Evolutionary conservation across 2,329 filamentous ascomycete species (phyloP).

Genomic region (Periconia sp.): DNA sequence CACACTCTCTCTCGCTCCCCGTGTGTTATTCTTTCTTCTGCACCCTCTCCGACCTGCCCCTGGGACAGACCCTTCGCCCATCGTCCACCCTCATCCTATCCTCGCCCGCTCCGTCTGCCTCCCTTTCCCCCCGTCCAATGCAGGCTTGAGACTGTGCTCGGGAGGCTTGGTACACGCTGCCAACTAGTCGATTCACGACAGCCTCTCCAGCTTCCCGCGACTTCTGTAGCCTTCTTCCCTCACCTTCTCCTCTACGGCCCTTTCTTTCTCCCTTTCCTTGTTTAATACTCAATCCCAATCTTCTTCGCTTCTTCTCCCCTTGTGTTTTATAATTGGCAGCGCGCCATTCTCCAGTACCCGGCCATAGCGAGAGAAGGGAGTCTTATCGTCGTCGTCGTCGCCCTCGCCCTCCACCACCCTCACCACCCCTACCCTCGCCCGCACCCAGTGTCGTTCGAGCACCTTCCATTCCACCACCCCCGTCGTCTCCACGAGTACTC

Average conservation of each 20-base stretch:
- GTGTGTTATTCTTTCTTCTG: slow-evolving; percentile 8
- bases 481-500: slow-evolving; percentile 24
- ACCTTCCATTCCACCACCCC: slow-evolving; percentile 12
- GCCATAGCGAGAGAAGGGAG: slow-evolving; percentile 24
- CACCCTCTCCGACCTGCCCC: too few relatives aligned
- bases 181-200: slow-evolving; percentile 43
- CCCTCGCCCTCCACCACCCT: slow-evolving; percentile 16
- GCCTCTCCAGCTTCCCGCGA: slow-evolving; percentile 41
- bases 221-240: slow-evolving; percentile 41
- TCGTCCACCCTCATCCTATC: background rate
- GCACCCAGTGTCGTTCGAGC: slow-evolving; percentile 8
- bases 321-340: slow-evolving; percentile 21
- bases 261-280: slow-evolving; percentile 11
- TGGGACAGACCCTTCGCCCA: background rate
- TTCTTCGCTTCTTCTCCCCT: slow-evolving; percentile 28
- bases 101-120: slow-evolving; percentile 21
- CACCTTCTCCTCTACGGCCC: slow-evolving; percentile 13
- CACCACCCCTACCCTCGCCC: slow-evolving; percentile 20
- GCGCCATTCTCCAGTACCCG: slow-evolving; percentile 8
- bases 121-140: slow-evolving; percentile 37
- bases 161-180: slow-evolving; percentile 45
- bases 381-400: slow-evolving; percentile 18
- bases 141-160: slow-evolving; percentile 41
- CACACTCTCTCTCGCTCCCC: slow-evolving; percentile 26
- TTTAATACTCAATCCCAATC: slow-evolving; percentile 39